Base-by-base conservation (phyloP, 352 stramenopile species). In the Globisporangium emineosum region DNA sequence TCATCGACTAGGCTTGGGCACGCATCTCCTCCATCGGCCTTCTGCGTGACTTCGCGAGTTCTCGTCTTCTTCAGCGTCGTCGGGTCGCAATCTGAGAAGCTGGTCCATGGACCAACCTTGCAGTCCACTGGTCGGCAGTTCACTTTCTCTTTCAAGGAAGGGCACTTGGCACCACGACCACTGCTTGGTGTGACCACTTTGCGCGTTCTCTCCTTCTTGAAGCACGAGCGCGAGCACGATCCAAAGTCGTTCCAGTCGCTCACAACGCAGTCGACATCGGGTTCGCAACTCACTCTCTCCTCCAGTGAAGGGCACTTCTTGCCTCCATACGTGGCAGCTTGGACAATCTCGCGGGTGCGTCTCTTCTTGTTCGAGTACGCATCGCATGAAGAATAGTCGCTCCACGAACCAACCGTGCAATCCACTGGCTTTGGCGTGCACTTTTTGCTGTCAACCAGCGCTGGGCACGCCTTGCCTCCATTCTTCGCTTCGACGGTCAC, bases 341-440 rank as follows among this genome's bases (percentile, higher is more conserved):
- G 61, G 5, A 76, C 61, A 10, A 89, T 61, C 5, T 70, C 64
- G 0, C 83, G 79, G 29, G 65, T 86, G 50, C 79, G 78, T 6
- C 27, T 68, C 61, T 85, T 78, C 17, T 65, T 86, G 51, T 84
- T 85, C 0, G 80, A 79, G 8, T 62, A 73, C 0, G 69, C 45
- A 29, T 90, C 76, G 50, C 80, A 90, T 0, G 64, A 43, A 1
- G 65, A 69, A 52, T 70, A 91, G 5, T 76, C 64, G 17, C 67
- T 78, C 80, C 83, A 91, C 0, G 68, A 54, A 0, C 81, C 57
- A 2, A 88, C 73, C n/a, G 71, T 68, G 45, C 83, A 92, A 69
- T 88, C 57, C 15, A 88, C 71, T 0, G 68, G 66, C 19, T 66
- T 71, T 2, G 79, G 72, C 32, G 62, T 73, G 57, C 80, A 90